A percentile compares a stretch with the other conserved stretches of the same genome.
Evolutionary conservation across 768 basidiomycete species (phyloP).

Genomic region (Arthromyces matolae): DNA sequence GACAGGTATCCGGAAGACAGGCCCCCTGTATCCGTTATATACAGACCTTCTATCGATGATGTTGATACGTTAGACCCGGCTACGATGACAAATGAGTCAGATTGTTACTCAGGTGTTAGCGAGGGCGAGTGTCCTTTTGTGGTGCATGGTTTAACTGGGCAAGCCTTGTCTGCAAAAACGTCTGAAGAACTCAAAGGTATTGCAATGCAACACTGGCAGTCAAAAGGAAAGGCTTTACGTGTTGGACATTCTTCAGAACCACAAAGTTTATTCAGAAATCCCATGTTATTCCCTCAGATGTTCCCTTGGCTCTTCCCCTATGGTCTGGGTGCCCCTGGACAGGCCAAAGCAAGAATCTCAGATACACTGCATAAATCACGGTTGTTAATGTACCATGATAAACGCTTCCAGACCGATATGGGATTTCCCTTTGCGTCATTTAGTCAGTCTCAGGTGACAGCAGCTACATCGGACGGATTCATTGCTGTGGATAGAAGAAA

Average conservation of each 20-base stretch:
- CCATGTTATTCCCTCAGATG: conserved; percentile 34
- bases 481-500: conserved; percentile 22
- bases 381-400: conserved; percentile 35
- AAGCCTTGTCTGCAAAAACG: conserved; percentile 18
- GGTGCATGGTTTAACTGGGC: conserved; percentile 33
- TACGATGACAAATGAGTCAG: conserved; percentile 21
- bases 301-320: conserved; percentile 43
- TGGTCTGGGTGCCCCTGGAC: conserved; percentile 21
- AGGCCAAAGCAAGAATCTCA: conserved; percentile 15
- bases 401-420: conserved; percentile 33
- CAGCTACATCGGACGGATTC: conserved; percentile 23
- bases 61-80: not conserved
- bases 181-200: conserved; percentile 15
- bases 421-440: conserved; percentile 37
- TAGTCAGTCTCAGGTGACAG: conserved; percentile 37
- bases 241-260: conserved; percentile 23
- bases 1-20: conserved; percentile 18
- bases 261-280: conserved; percentile 29
- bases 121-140: conserved; percentile 33
- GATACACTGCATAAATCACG: conserved; percentile 20
- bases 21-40: conserved; percentile 23
- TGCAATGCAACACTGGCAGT: conserved; percentile 25
- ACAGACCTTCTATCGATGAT: conserved; percentile 2
- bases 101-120: conserved; percentile 14
- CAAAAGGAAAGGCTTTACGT: conserved; percentile 20